A percentile compares a stretch with the other conserved stretches of the same genome.
Conservation (phyloP, 1,284 basidiomycete species). For the Quambalaria eucalypti region DNA sequence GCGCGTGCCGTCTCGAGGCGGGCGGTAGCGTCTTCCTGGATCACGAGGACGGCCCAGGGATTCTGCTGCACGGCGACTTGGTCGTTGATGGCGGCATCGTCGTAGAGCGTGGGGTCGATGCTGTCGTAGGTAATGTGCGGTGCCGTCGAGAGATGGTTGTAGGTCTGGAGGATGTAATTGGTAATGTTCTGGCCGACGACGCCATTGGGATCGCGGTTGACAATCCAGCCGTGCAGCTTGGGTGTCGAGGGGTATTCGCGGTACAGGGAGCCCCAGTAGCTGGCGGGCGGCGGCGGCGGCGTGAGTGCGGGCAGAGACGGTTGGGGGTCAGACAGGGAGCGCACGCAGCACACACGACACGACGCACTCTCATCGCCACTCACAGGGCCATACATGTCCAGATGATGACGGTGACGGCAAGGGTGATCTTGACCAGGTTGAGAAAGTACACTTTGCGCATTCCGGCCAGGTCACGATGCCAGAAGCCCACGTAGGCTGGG, state of each 20-base stretch:
- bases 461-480: conserved; percentile 15
- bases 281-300: too few relatives aligned
- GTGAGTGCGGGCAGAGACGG: too few relatives aligned
- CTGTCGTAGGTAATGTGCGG: conserved; percentile 31
- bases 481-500: too few relatives aligned
- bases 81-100: conserved; percentile 14
- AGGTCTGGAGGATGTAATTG: conserved; percentile 19
- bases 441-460: conserved; percentile 20
- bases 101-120: conserved; percentile 16
- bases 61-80: conserved; percentile 20
- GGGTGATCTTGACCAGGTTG: conserved; percentile 11
- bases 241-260: conserved; percentile 20
- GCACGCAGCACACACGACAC: too few relatives aligned
- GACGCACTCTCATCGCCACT: too few relatives aligned
- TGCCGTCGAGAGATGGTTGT: conserved; percentile 15
- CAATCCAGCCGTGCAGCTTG: conserved; percentile 24
- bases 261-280: conserved; percentile 37
- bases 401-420: conserved; percentile 21
- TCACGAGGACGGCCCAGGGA: conserved; percentile 20
- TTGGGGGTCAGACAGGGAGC: too few relatives aligned
- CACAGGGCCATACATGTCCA: conserved; percentile 24
- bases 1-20: conserved; percentile 21
- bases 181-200: conserved; percentile 21
- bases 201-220: conserved; percentile 30
- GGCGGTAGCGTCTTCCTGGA: conserved; percentile 22